Evolutionary conservation across 2,329 filamentous ascomycete genomes (phyloP).

Genomic region (Fusarium oxysporum): DNA sequence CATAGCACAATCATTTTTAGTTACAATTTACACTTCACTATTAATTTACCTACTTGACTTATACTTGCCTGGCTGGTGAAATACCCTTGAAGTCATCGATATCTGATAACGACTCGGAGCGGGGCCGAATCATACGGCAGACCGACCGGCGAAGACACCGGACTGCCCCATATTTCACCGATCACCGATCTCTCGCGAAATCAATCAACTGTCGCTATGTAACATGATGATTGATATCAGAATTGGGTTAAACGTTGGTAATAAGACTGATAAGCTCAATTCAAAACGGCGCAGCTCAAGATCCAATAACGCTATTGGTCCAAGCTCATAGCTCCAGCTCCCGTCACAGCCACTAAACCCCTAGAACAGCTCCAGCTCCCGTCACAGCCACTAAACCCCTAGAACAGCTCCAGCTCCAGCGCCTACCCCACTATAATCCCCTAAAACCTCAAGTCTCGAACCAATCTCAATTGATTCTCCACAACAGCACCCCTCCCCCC

Average conservation of each 20-base stretch:
- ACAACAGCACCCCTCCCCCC: slow-evolving; percentile 29
- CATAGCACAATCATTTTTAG: rapidly evolving
- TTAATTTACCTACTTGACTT: neutral
- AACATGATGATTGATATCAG: neutral
- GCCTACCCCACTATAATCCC: slow-evolving; percentile 1
- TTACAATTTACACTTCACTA: rapidly evolving
- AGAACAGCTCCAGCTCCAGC: slow-evolving; percentile 17
- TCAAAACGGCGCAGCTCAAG: neutral
- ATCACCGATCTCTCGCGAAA: neutral
- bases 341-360: slow-evolving; percentile 8
- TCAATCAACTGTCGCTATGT: neutral
- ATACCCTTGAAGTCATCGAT: neutral
- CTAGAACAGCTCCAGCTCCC: slow-evolving; percentile 15
- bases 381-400: slow-evolving; percentile 14
- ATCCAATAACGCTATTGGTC: slow-evolving; percentile 27
- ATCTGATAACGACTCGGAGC: slow-evolving; percentile 14
- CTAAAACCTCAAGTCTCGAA: slow-evolving; percentile 6
- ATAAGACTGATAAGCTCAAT: neutral
- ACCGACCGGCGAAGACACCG: neutral
- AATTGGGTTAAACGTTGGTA: neutral
- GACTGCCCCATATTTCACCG: neutral
- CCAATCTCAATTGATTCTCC: slow-evolving; percentile 15
- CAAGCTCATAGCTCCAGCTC: slow-evolving; percentile 15
- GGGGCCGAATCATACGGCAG: slow-evolving; percentile 20
- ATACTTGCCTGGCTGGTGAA: neutral